These are phyloP conservation scores for Fibroporia radiculosa DNA, from an alignment of 768 basidiomycete genomes.

Conservation along the genomic window DNA sequence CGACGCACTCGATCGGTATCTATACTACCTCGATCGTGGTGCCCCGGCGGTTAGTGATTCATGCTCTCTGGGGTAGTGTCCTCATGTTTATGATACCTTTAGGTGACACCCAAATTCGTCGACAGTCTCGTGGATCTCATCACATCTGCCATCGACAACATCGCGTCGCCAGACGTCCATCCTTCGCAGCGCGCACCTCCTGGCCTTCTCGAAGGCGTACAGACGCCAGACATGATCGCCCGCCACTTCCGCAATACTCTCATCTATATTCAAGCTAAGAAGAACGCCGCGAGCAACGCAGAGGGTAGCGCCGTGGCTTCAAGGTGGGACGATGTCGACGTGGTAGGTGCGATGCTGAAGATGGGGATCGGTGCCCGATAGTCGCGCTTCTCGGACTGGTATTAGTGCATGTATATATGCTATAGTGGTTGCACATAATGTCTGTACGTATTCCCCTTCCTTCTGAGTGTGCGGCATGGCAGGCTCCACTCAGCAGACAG, in stretches of 20 bases:
- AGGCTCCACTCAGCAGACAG: no score
- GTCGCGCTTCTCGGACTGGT: neutral
- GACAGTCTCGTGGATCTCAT: slow-evolving; percentile 96
- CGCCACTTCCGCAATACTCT: slow-evolving; percentile 93
- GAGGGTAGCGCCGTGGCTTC: slow-evolving; percentile 22
- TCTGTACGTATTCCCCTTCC: no score
- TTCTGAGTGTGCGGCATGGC: no score
- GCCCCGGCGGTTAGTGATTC: slow-evolving; percentile 69
- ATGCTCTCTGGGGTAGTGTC: neutral
- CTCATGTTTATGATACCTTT: slow-evolving; percentile 1
- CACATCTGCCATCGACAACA: slow-evolving; percentile 87
- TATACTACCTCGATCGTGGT: slow-evolving; percentile 92
- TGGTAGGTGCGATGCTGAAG: slow-evolving; percentile 83
- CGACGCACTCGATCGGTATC: slow-evolving; percentile 91
- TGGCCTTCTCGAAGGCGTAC: slow-evolving; percentile 86
- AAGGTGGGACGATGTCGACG: slow-evolving; percentile 83
- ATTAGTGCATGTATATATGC: neutral
- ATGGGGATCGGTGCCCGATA: slow-evolving; percentile 51
- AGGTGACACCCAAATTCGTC: slow-evolving; percentile 94
- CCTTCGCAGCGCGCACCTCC: slow-evolving; percentile 82
- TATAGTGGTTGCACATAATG: slow-evolving; percentile 5
- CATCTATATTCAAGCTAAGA: slow-evolving; percentile 71
- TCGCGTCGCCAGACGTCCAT: slow-evolving; percentile 81
- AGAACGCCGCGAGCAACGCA: slow-evolving; percentile 46
- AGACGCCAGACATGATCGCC: slow-evolving; percentile 89